A percentile compares a stretch with the other conserved stretches of the same genome.
These are phyloP conservation scores for Microsporum canis DNA, from an alignment of 2,329 filamentous ascomycete species.

Conservation along the genomic window DNA sequence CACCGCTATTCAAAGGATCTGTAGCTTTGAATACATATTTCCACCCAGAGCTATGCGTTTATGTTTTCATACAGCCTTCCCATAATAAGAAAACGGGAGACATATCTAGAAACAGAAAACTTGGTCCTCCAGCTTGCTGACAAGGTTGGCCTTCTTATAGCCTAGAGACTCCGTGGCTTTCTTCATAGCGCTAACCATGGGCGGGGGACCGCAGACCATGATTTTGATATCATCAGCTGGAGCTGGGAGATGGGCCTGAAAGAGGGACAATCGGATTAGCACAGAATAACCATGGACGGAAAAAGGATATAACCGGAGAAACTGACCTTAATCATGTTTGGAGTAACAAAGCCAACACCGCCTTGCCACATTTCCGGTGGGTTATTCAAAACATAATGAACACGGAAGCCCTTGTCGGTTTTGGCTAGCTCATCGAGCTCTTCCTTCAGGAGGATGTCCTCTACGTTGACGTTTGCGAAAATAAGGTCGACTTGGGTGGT, in stretches of 20 bases:
- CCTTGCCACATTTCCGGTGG: conserved; percentile 85
- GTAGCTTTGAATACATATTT: neutral
- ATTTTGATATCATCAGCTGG: conserved; percentile 84
- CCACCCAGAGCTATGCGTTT: neutral
- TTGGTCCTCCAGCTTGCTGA: conserved; percentile 96
- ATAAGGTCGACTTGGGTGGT: conserved; percentile 85
- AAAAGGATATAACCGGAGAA: conserved; percentile 11
- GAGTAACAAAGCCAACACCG: conserved; percentile 86
- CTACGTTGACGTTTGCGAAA: conserved; percentile 87
- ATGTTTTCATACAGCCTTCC: neutral
- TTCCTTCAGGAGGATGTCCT: conserved; percentile 88
- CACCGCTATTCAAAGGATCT: neutral
- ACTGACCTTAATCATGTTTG: conserved; percentile 82
- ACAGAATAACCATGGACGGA: neutral
- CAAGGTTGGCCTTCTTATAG: conserved; percentile 81
- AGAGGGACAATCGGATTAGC: neutral
- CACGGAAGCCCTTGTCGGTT: conserved; percentile 68
- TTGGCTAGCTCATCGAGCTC: conserved; percentile 70
- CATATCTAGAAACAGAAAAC: conserved; percentile 81
- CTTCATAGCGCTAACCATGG: conserved; percentile 96
- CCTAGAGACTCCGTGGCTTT: conserved; percentile 83
- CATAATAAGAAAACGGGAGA: neutral
- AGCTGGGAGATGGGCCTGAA: conserved; percentile 53
- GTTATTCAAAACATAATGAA: conserved; percentile 95
- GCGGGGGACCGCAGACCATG: conserved; percentile 85